Base-by-base conservation (phyloP, 805 yeast species). In the Candida arabinofermentans region DNA sequence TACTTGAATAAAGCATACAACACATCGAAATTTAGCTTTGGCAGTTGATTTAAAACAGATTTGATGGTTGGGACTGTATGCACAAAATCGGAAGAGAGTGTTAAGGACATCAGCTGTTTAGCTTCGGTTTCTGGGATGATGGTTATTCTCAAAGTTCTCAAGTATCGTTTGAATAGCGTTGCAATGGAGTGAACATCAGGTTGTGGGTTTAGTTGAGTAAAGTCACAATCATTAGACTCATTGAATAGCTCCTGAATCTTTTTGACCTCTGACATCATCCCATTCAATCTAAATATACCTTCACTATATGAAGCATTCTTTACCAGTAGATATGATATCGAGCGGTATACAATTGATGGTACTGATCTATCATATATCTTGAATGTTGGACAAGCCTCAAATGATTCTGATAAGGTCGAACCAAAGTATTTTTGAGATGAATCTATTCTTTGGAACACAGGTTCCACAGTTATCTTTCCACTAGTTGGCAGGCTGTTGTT, bases 231-330 rank as follows among this genome's bases (percentile, higher is more conserved):
- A 43, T 75, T 74, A 5, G 74, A 70, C 10, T 59, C 69, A 57
- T 89, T 86, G 66, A 85, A 91, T 36, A 66, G 70, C 36, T 77
- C 86, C 53, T 82, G 86, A 44, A 86, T 70, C 31, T 70, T 75
- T 48, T 81, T 77, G 30, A 86, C 87, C 39, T 83, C 72, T 1
- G 88, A 74, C 42, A 89, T 84, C 27, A 95, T 86, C 4, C 98
- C 98, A 62, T 90, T 86, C 43, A 89, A 67, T 47, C 99, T 72
- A 67, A 93, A 93, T 3, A 91, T 77, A 9, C 99, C 99, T 55
- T 89, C 96, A 60, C 87, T 93, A 47, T 75, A 75, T n/a, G 82
- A 69, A 0, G 95, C 96, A 18, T 82, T 79, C 21, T 81, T 74
- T 29, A 69, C 72, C 37, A 73, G 71, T 37, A 91, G 68, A 50